Conservation (phyloP, 1,284 basidiomycete genomes). For the Cutaneotrichosporon daszewskae region DNA sequence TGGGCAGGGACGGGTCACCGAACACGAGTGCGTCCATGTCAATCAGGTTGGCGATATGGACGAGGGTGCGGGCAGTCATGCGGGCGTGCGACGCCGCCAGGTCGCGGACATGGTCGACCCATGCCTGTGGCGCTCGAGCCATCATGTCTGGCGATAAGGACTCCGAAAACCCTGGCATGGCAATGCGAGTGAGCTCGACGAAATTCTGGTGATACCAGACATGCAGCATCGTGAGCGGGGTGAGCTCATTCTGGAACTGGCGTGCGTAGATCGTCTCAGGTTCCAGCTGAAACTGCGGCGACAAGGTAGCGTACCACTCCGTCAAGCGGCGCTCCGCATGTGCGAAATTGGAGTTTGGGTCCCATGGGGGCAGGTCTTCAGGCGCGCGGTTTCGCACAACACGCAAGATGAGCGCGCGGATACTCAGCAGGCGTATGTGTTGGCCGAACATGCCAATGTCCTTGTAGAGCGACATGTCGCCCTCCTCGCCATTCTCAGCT, state of each 20-base stretch:
- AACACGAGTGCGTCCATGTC: conserved; percentile 15
- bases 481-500: background rate
- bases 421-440: conserved; percentile 13
- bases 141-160: conserved; percentile 6
- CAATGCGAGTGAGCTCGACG: conserved; percentile 15
- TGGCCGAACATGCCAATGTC: conserved; percentile 17
- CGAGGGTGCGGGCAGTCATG: conserved; percentile 7
- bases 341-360: conserved; percentile 8
- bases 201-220: conserved; percentile 21
- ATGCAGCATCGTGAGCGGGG: conserved; percentile 20
- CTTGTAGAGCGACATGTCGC: background rate
- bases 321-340: conserved; percentile 11
- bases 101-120: conserved; percentile 14
- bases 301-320: conserved; percentile 11
- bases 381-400: conserved; percentile 8
- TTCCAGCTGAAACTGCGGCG: conserved; percentile 15
- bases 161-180: conserved; percentile 19
- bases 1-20: conserved; percentile 15
- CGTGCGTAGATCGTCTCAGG: conserved; percentile 19
- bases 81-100: conserved; percentile 14
- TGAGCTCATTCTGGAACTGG: conserved; percentile 18
- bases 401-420: conserved; percentile 13
- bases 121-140: conserved; percentile 9
- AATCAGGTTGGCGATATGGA: conserved; percentile 10
- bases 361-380: conserved; percentile 15